Evolutionary conservation across 1,284 basidiomycete species (phyloP).

Genomic region (Cutaneotrichosporon curvatum): DNA sequence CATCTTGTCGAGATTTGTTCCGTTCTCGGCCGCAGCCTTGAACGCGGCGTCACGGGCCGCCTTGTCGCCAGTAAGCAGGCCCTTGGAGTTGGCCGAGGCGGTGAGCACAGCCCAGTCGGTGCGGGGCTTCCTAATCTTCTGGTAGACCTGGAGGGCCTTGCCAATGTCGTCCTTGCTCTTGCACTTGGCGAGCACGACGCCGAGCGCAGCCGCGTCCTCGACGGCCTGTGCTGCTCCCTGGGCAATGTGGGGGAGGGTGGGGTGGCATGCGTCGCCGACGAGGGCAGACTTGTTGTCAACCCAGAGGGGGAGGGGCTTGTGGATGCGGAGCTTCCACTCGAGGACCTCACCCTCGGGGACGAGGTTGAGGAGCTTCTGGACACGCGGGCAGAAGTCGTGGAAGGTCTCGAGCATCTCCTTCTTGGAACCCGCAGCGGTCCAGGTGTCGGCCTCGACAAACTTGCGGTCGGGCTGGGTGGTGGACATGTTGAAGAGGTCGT

Average conservation of each 20-base stretch:
- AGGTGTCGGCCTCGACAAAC: constrained; percentile 37
- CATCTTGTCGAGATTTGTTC: constrained; percentile 49
- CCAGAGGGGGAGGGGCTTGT: constrained; percentile 40
- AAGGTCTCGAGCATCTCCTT: constrained; percentile 40
- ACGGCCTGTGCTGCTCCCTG: constrained; percentile 46
- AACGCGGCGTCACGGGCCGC: constrained; percentile 27
- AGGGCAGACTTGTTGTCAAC: constrained; percentile 32
- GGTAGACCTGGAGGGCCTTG: constrained; percentile 35
- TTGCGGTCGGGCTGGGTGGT: constrained; percentile 43
- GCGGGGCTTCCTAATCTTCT: constrained; percentile 41
- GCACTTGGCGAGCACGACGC: constrained; percentile 38
- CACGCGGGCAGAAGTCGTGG: constrained; percentile 40
- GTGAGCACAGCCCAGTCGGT: constrained; percentile 41
- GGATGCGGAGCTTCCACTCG: constrained; percentile 45
- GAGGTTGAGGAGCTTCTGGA: constrained; percentile 42
- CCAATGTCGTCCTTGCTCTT: constrained; percentile 36
- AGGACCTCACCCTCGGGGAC: constrained; percentile 41
- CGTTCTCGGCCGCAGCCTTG: constrained; percentile 18
- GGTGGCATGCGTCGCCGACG: constrained; percentile 38
- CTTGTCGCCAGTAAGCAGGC: constrained; percentile 33
- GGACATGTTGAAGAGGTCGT: constrained; percentile 42
- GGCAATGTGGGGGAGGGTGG: constrained; percentile 38
- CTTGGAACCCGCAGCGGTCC: constrained; percentile 41
- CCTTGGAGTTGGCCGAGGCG: constrained; percentile 41
- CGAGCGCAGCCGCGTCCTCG: constrained; percentile 43